phyloP scores from a whole-genome alignment of 345 rosid genomes.

The Gossypium longicalyx region DNA sequence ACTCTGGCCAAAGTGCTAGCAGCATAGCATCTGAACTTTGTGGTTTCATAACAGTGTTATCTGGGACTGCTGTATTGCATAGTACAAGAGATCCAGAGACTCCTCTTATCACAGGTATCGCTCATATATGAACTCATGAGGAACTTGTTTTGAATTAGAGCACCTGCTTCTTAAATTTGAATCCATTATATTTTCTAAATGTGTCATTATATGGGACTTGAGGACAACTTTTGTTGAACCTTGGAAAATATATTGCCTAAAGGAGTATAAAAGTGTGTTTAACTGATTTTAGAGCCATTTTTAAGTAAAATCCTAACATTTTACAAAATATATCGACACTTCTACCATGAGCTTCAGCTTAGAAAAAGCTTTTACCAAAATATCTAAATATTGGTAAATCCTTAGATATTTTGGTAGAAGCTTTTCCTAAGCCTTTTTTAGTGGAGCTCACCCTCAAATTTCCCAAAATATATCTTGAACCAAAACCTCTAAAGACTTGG shows the following conservation, averaged over 20 bases:
- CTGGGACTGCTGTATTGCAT: slow-evolving; percentile 67
- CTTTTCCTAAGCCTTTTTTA: too few relatives aligned
- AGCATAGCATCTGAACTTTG: slow-evolving; percentile 67
- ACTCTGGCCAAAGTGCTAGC: slow-evolving; percentile 73
- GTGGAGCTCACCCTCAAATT: not conserved
- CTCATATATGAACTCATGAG: not conserved
- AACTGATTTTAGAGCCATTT: too few relatives aligned
- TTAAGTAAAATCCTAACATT: not conserved
- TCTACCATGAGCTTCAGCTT: too few relatives aligned
- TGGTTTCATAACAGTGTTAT: slow-evolving; percentile 67
- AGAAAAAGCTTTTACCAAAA: too few relatives aligned
- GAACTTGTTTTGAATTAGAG: slow-evolving; percentile 5
- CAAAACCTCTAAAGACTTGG: not conserved
- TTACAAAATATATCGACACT: not conserved
- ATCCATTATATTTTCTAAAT: not conserved
- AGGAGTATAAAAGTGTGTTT: not conserved
- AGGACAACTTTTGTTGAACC: not conserved
- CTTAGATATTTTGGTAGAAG: too few relatives aligned
- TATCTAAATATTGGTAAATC: too few relatives aligned
- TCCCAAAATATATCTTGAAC: not conserved
- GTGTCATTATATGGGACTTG: not conserved
- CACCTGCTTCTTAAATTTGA: not conserved
- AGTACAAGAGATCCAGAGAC: slow-evolving; percentile 65
- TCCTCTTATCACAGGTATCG: slow-evolving; percentile 54
- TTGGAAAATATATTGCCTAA: not conserved